Base-by-base conservation (phyloP, 768 basidiomycete species). In the Galerina sulciceps region DNA sequence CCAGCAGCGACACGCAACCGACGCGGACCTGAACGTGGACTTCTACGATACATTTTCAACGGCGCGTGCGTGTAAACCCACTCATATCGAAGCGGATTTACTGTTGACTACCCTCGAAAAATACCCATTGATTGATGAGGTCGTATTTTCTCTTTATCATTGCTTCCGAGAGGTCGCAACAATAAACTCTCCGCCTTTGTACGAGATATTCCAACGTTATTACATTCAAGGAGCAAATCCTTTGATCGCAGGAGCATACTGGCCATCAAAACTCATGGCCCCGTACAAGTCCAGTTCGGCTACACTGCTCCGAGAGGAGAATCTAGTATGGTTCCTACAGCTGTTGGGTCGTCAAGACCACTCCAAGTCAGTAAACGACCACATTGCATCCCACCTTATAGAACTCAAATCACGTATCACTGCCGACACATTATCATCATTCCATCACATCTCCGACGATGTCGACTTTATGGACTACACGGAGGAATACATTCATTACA, bases 311-410 rank as follows among this genome's bases (percentile, higher is more conserved):
- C 49, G 40, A 17, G 17, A 51, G n/a, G 49, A 51, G 49, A 51
- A 51, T 22, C 37, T 51, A 36, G 49, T 51, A 10, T 51, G 49
- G 49, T 51, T 51, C 14, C 14, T 51, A n/a, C 49, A 38, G 10
- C 40, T 37, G 20, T 37, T 51, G 4, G 49, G 49, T 11, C 49
- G 36, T 3, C 37, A 37, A 14, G 49, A 37, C 10, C 49, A 51
- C 20, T 51, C 49, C n/a, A 51, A 51, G 20, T 3, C 18, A 6
- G 49, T 51, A 10, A 37, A 51, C n/a, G 20, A 31, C 10, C 23
- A 51, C 20, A 51, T 51, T 37, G 49, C 40, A 0, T 37, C 49
- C 8, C 49, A 51, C 11, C 35, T 51, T n/a, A 51, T 51, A 6
- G 49, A 51, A 17, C 20, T 51, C 31, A 51, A 51, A 22, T 38